Evolutionary conservation across 1,284 basidiomycete species (phyloP).

Genomic region (Vanrija sp.): DNA sequence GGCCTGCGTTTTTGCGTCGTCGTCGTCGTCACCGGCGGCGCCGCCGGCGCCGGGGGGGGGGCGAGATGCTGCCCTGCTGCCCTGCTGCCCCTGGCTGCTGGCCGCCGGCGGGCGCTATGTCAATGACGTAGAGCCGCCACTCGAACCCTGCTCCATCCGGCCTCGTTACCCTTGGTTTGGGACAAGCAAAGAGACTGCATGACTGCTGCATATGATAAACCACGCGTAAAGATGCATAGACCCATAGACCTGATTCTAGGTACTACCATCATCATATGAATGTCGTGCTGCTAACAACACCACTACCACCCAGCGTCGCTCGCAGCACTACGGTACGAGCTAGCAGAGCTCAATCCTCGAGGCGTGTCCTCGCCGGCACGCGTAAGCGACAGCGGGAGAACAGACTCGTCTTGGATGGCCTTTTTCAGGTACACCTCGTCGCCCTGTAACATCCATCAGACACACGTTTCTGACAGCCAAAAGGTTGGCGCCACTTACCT

Average conservation of each 20-base stretch:
- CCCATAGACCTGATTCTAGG: not conserved
- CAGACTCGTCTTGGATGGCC: slow-evolving; percentile 48
- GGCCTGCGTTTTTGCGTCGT: too few relatives aligned
- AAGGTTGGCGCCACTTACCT: slow-evolving; percentile 30
- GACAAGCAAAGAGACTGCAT: too few relatives aligned
- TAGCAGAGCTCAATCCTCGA: slow-evolving; percentile 38
- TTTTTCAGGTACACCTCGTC: slow-evolving; percentile 51
- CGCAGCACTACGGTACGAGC: slow-evolving; percentile 32
- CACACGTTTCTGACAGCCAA: not conserved
- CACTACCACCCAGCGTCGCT: slow-evolving; percentile 30
- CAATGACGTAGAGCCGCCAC: too few relatives aligned
- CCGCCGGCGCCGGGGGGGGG: too few relatives aligned
- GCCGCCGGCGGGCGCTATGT: too few relatives aligned
- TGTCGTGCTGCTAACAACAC: not conserved
- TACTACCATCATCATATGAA: not conserved
- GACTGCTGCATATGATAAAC: not conserved
- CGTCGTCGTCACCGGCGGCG: too few relatives aligned
- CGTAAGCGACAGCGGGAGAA: slow-evolving; percentile 43
- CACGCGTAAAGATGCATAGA: not conserved
- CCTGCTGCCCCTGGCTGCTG: too few relatives aligned
- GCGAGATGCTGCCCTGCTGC: too few relatives aligned
- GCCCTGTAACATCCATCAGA: slow-evolving; percentile 27
- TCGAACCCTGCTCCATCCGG: too few relatives aligned
- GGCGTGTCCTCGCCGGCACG: slow-evolving; percentile 48
- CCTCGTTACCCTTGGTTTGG: too few relatives aligned